A percentile compares a stretch with the other conserved stretches of the same genome.
phyloP scores from a whole-genome alignment of 2,329 filamentous ascomycete species.

The Endoconidiophora laricicola region DNA sequence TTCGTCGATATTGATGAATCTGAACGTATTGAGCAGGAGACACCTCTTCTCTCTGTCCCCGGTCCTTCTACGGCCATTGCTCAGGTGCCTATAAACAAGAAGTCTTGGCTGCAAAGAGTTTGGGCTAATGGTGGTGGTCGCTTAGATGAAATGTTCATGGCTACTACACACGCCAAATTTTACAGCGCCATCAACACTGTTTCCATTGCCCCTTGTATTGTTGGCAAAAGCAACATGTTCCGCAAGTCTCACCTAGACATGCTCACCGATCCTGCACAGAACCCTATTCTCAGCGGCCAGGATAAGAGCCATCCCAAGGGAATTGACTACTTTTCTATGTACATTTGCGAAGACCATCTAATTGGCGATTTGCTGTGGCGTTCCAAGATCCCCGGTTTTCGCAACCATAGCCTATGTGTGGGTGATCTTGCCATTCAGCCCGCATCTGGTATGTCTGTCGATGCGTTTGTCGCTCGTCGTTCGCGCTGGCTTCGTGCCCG shows the following conservation, averaged over 20 bases:
- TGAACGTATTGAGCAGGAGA: slow-evolving; percentile 7
- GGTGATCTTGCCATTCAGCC: slow-evolving; percentile 85
- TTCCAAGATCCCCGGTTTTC: slow-evolving; percentile 42
- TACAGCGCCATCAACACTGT: slow-evolving; percentile 95
- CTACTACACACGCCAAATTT: slow-evolving; percentile 88
- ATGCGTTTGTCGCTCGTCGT: slow-evolving; percentile 62
- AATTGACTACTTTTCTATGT: slow-evolving; percentile 83
- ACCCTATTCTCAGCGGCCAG: slow-evolving; percentile 22
- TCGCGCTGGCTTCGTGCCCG: slow-evolving; percentile 83
- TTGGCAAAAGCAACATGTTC: slow-evolving; percentile 98
- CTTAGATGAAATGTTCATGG: slow-evolving; percentile 88
- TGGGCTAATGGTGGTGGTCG: slow-evolving; percentile 50
- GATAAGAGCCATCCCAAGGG: slow-evolving; percentile 35
- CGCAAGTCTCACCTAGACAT: slow-evolving; percentile 74
- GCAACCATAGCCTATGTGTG: slow-evolving; percentile 69
- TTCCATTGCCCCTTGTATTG: slow-evolving; percentile 74
- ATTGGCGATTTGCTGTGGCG: slow-evolving; percentile 88
- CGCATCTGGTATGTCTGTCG: slow-evolving; percentile 62
- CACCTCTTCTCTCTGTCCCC: neutral
- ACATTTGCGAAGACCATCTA: slow-evolving; percentile 94
- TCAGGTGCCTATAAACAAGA: neutral
- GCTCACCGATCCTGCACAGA: slow-evolving; percentile 38
- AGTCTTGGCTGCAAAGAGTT: slow-evolving; percentile 18
- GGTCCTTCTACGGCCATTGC: neutral
- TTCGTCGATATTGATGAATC: slow-evolving; percentile 52